Conservation (phyloP, 225 moss, liverwort and hornwort genomes). For the Neckera pumila region DNA sequence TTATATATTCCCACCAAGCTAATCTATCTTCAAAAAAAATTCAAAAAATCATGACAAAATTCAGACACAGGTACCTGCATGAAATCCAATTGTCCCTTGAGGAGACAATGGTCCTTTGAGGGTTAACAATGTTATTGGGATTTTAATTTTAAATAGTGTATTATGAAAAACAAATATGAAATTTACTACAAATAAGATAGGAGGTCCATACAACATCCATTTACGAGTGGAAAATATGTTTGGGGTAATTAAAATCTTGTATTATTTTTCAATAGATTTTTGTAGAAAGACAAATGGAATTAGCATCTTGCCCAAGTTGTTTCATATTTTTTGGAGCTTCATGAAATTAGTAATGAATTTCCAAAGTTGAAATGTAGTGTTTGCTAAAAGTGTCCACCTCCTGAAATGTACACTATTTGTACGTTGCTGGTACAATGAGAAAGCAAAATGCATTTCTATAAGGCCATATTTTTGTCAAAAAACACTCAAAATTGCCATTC, state of each 20-base stretch:
- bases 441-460: too few relatives aligned
- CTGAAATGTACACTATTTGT: neutral
- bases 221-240: neutral
- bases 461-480: too few relatives aligned
- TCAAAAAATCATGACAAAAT: too few relatives aligned
- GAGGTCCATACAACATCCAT: neutral
- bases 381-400: neutral
- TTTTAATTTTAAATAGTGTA: neutral
- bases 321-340: too few relatives aligned
- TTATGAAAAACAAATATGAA: neutral
- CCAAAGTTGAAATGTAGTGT: rapidly evolving
- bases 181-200: neutral
- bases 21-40: too few relatives aligned
- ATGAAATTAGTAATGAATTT: too few relatives aligned
- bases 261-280: neutral
- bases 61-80: too few relatives aligned
- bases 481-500: too few relatives aligned
- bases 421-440: neutral
- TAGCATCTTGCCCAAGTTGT: too few relatives aligned
- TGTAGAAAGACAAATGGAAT: neutral
- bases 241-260: neutral
- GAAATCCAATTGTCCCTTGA: too few relatives aligned
- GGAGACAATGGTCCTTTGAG: too few relatives aligned
- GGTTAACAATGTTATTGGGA: neutral
- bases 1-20: too few relatives aligned